Conservation (phyloP, 306 rosid species). For the Mimosa pudica region DNA sequence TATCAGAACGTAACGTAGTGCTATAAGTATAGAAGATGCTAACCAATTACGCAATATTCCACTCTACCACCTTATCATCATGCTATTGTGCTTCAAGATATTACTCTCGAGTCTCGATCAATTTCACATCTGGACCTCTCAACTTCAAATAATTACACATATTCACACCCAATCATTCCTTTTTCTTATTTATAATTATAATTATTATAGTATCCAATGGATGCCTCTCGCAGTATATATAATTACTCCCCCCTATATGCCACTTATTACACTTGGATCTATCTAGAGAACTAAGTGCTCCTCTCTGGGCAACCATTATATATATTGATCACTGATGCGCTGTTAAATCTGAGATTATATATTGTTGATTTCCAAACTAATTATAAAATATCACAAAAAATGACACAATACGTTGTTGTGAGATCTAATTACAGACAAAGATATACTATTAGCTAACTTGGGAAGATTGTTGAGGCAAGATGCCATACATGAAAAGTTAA, state of each 20-base stretch:
- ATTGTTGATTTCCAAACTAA: not conserved
- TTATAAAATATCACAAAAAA: not conserved
- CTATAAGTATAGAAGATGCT: conserved; percentile 29
- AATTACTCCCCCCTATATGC: conserved; percentile 23
- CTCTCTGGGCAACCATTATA: not conserved
- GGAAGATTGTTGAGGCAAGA: not conserved
- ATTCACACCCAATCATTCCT: conserved; percentile 22
- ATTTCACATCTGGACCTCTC: conserved; percentile 21
- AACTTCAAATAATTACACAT: not conserved
- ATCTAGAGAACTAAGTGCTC: conserved; percentile 5
- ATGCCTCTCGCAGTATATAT: conserved; percentile 10
- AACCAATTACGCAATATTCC: conserved; percentile 50
- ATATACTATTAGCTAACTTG: not conserved
- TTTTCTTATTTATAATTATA: conserved; percentile 12
- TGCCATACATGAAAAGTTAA: not conserved
- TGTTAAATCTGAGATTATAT: not conserved
- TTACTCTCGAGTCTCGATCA: not conserved
- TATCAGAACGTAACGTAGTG: conserved; percentile 1
- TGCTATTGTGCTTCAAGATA: not conserved
- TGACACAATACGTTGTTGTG: not conserved
- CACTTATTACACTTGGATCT: conserved; percentile 16
- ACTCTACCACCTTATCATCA: conserved; percentile 36
- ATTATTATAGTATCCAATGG: not conserved
- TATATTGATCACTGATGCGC: not conserved
- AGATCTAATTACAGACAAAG: not conserved